phyloP scores from a whole-genome alignment of 139 green algal genomes.

The Ostreobium quekettii region DNA sequence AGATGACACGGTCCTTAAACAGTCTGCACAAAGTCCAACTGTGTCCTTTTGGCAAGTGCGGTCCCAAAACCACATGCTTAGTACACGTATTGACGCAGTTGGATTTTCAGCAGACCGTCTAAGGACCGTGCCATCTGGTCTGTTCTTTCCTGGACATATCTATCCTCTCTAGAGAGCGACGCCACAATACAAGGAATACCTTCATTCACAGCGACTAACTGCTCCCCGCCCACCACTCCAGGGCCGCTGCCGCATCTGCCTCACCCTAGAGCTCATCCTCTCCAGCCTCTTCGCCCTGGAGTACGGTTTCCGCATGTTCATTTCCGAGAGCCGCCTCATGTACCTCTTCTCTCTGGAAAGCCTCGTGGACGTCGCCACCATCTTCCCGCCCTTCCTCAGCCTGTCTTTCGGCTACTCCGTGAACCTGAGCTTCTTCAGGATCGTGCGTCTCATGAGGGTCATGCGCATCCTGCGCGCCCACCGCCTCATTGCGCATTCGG shows the following conservation, averaged over 20 bases:
- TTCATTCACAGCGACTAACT: no score
- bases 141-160: no score
- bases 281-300: constrained; percentile 15
- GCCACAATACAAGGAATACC: no score
- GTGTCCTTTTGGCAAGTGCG: no score
- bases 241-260: not conserved
- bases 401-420: constrained; percentile 9
- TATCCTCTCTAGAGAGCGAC: no score
- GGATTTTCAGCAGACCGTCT: no score
- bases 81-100: no score
- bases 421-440: constrained; percentile 12
- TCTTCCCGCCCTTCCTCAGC: constrained; percentile 16
- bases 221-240: no score
- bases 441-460: constrained; percentile 15
- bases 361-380: constrained; percentile 16
- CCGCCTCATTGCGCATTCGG: constrained; percentile 14
- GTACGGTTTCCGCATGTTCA: constrained; percentile 13
- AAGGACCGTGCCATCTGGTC: no score
- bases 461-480: constrained; percentile 10
- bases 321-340: not conserved
- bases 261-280: constrained; percentile 8
- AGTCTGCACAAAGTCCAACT: no score
- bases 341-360: constrained; percentile 15
- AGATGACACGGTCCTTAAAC: no score
- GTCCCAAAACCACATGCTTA: no score